Base-by-base conservation (phyloP, 140 eudicot species). In the Oenanthe javanica region DNA sequence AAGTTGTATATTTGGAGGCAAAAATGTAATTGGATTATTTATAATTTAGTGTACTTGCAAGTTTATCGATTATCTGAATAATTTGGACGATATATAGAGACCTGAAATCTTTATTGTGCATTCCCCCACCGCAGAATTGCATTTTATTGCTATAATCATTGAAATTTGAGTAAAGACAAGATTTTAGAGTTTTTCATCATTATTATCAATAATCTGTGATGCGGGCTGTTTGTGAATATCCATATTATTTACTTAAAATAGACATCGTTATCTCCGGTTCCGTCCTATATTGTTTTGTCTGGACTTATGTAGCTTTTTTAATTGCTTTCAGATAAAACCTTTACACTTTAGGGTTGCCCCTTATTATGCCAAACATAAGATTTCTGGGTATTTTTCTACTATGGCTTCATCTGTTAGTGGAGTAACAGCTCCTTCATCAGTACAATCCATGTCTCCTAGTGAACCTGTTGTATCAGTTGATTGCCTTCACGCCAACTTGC, bases 381-480 rank as follows among this genome's bases (percentile, higher is more conserved):
- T 83, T 45, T 75, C 78, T 42, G 72, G 85, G 71, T 72, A 82
- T 47, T 72, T 88, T 86, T 79, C 83, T 55, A 67, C 83, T 50
- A 86, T 89, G 86, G 85, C 92, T 78, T 84, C 95, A 55, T 70
- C 89, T 8, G 72, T 78, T 9, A 78, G 76, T 75, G 88, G 83
- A 47, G 84, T 87, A 40, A 82, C 87, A 78, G 77, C 90, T 77
- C 80, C 86, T 63, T 86, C 82, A 72, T 86, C 93, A 42, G 85
- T 86, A 46, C 85, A 82, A 59, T 83, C 92, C 61, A 78, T 91
- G 86, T 85, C 92, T 23, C 82, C 97, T 42, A 79, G 70, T 72
- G 99, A 95, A 64, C 97, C 99, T 76, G 97, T 92, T 83, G 97
- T 95, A 86, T 92, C 99, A 15, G 99, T 88, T 84, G 97, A 95